A percentile compares a stretch with the other conserved stretches of the same genome.
These are phyloP conservation scores for Pterocarpus macrocarpus DNA, from an alignment of 306 rosid genomes.

Conservation along the genomic window DNA sequence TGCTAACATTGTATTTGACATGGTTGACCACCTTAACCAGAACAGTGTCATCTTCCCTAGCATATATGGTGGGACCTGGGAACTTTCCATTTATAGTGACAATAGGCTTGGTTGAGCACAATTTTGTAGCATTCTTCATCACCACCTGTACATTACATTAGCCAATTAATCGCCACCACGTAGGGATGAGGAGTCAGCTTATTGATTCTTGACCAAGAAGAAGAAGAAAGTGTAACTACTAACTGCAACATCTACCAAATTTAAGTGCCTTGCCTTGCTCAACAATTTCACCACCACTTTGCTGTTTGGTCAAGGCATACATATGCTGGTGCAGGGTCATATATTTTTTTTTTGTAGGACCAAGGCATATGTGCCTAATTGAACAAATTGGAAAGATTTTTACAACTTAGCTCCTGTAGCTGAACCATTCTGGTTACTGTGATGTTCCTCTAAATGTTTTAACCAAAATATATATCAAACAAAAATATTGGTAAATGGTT, in stretches of 20 bases:
- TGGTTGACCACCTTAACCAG: slow-evolving; percentile 55
- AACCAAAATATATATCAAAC: background rate
- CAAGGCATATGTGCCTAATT: slow-evolving; percentile 7
- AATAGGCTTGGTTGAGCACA: slow-evolving; percentile 47
- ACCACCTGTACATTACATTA: slow-evolving; percentile 36
- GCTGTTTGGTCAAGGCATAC: slow-evolving; percentile 31
- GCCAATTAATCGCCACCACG: slow-evolving; percentile 4
- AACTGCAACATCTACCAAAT: slow-evolving; percentile 42
- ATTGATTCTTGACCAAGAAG: background rate
- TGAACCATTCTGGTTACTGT: background rate
- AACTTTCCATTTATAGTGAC: slow-evolving; percentile 43
- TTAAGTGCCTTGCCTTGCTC: slow-evolving; percentile 37
- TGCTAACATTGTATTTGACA: slow-evolving; percentile 70
- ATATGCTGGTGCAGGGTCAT: background rate
- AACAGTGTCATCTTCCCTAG: slow-evolving; percentile 48
- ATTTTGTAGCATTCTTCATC: slow-evolving; percentile 44
- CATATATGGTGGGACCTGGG: slow-evolving; percentile 51
- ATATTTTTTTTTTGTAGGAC: background rate
- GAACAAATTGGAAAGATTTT: slow-evolving; percentile 11
- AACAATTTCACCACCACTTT: slow-evolving; percentile 35
- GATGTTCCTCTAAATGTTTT: background rate
- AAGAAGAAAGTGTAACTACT: background rate
- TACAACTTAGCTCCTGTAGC: background rate
- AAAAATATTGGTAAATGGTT: slow-evolving; percentile 1
- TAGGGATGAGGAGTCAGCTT: background rate